Conservation (phyloP, 2,329 filamentous ascomycete genomes). For the Penicillium sp. region DNA sequence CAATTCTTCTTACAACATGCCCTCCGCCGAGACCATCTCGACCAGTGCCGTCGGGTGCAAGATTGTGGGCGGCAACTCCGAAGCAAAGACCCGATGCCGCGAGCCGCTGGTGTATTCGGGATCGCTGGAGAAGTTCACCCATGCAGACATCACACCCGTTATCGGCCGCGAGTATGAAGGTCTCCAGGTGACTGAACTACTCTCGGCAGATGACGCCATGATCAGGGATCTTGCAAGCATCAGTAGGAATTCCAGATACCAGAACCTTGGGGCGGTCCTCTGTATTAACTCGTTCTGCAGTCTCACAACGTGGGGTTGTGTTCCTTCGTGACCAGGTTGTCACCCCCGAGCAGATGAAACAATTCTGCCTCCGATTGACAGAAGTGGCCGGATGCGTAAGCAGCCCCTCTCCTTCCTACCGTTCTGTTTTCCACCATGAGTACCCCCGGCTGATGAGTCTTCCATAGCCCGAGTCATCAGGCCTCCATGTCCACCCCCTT, state of each 20-base stretch:
- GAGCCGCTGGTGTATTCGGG: conserved; percentile 1
- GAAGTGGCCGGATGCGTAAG: conserved; percentile 1
- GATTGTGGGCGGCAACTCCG: not conserved
- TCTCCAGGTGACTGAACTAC: conserved; percentile 2
- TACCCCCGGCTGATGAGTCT: not conserved
- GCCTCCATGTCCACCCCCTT: conserved; percentile 1
- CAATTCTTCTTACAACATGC: not conserved
- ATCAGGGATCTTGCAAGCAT: conserved; percentile 2
- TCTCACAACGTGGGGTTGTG: conserved; percentile 4
- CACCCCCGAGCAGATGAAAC: not conserved
- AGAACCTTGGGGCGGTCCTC: not conserved
- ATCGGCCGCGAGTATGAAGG: conserved; percentile 2
- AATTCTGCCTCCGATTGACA: conserved; percentile 1
- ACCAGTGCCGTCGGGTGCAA: not conserved
- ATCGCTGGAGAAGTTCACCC: not conserved
- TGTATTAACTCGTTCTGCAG: not conserved
- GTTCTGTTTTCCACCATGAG: too few species aligned
- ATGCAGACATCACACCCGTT: conserved; percentile 1
- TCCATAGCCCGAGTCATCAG: conserved; percentile 1
- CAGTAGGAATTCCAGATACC: not conserved
- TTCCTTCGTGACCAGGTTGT: conserved; percentile 5
- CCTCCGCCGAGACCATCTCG: not conserved
- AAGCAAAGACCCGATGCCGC: not conserved
- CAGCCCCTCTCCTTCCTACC: not conserved
- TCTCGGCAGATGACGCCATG: not conserved